Evolutionary conservation across 352 stramenopile genomes (phyloP).

Genomic region (Aphanomyces astaci): DNA sequence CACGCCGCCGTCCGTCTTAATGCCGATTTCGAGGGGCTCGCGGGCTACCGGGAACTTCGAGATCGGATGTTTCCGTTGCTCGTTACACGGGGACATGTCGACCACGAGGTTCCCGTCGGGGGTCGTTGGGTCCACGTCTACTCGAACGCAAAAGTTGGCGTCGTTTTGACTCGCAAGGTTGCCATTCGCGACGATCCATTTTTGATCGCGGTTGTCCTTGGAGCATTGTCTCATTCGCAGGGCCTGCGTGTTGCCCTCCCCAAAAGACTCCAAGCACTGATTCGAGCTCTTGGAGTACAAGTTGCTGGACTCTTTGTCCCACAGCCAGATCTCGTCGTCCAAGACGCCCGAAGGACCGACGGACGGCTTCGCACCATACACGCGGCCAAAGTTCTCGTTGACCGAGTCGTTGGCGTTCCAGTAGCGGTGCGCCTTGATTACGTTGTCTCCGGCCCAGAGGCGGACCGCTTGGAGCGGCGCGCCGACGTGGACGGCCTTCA

Average conservation of each 20-base stretch:
- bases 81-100: constrained; percentile 7
- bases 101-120: constrained; percentile 13
- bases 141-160: constrained; percentile 21
- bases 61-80: constrained; percentile 5
- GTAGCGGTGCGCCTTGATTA: constrained; percentile 27
- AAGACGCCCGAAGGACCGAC: neutral
- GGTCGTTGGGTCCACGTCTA: neutral
- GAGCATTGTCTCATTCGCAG: constrained; percentile 32
- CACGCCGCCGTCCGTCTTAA: neutral
- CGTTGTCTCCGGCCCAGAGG: constrained; percentile 26
- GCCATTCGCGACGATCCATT: constrained; percentile 3
- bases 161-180: constrained; percentile 4
- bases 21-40: constrained; percentile 3
- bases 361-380: constrained; percentile 38
- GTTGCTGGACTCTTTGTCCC: constrained; percentile 35
- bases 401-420: constrained; percentile 33
- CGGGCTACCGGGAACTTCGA: neutral
- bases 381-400: constrained; percentile 38
- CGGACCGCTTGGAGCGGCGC: constrained; percentile 25
- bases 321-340: constrained; percentile 48
- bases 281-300: constrained; percentile 62
- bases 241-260: constrained; percentile 3
- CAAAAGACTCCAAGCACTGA: constrained; percentile 55
- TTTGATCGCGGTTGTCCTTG: constrained; percentile 5
- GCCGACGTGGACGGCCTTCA: constrained; percentile 35